Percentiles rank a stretch among this genome's conserved stretches.
These are phyloP conservation scores for Lathyrus aphaca DNA, from an alignment of 306 rosid genomes.

Conservation along the genomic window DNA sequence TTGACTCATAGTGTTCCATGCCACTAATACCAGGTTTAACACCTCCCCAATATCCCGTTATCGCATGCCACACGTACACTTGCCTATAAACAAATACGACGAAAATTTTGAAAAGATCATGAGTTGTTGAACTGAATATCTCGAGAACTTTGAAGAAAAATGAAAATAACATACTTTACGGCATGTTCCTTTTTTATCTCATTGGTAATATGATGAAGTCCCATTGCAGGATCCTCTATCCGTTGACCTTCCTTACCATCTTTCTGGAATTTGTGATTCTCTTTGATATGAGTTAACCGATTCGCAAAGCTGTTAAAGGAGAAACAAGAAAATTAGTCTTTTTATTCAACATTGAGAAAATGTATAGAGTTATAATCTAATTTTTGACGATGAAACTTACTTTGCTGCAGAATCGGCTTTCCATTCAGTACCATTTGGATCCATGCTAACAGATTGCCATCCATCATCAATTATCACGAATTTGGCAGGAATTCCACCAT, in stretches of 20 bases:
- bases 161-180: conserved; percentile 51
- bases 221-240: conserved; percentile 69
- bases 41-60: conserved; percentile 96
- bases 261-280: conserved; percentile 86
- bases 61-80: conserved; percentile 90
- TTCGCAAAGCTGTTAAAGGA: conserved; percentile 69
- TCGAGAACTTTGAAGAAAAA: conserved; percentile 21
- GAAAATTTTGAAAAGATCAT: conserved; percentile 30
- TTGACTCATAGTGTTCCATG: conserved; percentile 80
- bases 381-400: conserved; percentile 38
- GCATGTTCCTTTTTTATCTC: conserved; percentile 60
- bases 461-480: conserved; percentile 89
- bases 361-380: background rate
- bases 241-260: conserved; percentile 74
- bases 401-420: conserved; percentile 64
- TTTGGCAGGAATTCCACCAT: conserved; percentile 79
- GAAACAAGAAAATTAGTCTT: conserved; percentile 3
- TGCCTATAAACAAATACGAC: conserved; percentile 45
- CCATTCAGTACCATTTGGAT: conserved; percentile 50
- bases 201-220: conserved; percentile 63
- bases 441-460: conserved; percentile 84
- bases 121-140: conserved; percentile 4
- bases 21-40: conserved; percentile 64
- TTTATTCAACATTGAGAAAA: conserved; percentile 1
- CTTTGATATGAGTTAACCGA: conserved; percentile 73